These are phyloP conservation scores for Trypanosoma mega DNA, from an alignment of 208 protist genomes.

Conservation along the genomic window DNA sequence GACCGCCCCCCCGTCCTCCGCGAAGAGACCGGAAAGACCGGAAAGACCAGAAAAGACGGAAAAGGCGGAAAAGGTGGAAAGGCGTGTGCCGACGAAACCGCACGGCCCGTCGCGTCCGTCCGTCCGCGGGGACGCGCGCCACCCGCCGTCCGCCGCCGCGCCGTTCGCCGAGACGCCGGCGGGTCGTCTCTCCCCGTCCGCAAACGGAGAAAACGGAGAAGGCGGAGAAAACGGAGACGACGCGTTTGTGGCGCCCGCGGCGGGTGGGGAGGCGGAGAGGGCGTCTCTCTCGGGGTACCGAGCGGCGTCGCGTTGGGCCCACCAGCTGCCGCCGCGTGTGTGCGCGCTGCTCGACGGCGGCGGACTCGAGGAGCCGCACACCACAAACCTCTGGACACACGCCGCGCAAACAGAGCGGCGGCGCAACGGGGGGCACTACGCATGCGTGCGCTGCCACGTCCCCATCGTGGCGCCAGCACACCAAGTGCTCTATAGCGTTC, in stretches of 20 bases:
- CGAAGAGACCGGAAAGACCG: no score
- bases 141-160: no score
- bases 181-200: no score
- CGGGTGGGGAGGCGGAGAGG: not conserved
- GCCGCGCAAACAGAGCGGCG: constrained; percentile 16
- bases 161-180: no score
- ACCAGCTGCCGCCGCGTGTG: constrained; percentile 24
- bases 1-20: no score
- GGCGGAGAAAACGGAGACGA: not conserved
- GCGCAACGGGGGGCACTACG: constrained; percentile 54
- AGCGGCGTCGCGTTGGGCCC: constrained; percentile 6
- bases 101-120: not conserved
- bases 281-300: not conserved
- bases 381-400: constrained; percentile 63
- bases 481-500: constrained; percentile 41
- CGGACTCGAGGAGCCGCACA: constrained; percentile 62
- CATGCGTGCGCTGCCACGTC: constrained; percentile 64
- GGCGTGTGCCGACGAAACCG: constrained; percentile 14
- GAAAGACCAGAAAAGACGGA: no score
- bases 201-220: no score
- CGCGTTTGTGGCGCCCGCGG: not conserved
- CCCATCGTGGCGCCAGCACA: constrained; percentile 53
- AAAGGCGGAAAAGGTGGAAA: no score
- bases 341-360: constrained; percentile 47
- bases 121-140: no score